Percentiles rank a stretch among this genome's conserved stretches.
Evolutionary conservation across 2,329 filamentous ascomycete genomes (phyloP).

Genomic region (Ophiostoma sp.): DNA sequence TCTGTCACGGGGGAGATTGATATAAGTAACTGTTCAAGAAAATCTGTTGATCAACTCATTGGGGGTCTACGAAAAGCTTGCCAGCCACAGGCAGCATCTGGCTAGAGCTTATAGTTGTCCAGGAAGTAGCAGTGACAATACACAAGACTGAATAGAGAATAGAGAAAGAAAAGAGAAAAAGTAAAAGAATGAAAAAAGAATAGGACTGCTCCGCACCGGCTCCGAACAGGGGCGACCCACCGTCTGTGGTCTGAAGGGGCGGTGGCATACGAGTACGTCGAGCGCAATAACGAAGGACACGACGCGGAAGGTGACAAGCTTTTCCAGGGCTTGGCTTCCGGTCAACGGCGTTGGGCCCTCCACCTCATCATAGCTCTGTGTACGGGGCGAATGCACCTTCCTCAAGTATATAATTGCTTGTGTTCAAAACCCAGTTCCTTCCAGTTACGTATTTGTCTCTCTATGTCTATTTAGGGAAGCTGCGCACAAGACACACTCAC

Average conservation of each 20-base stretch:
- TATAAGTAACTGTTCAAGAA: neutral
- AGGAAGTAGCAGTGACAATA: neutral
- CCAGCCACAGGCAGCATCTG: neutral
- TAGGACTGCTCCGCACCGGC: conserved; percentile 18
- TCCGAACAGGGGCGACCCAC: conserved; percentile 17
- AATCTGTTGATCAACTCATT: too few species aligned
- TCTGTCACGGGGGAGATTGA: neutral
- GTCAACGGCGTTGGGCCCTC: neutral
- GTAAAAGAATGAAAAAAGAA: neutral
- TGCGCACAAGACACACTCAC: too few species aligned
- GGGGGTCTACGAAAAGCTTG: neutral
- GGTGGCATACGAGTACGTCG: neutral
- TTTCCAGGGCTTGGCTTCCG: neutral
- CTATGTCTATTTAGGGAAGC: too few species aligned
- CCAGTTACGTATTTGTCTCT: too few species aligned
- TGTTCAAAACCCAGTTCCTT: too few species aligned
- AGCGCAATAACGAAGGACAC: neutral
- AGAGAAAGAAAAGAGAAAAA: neutral
- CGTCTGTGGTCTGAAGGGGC: neutral
- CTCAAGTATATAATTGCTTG: too few species aligned
- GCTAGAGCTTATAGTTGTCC: neutral
- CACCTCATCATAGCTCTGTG: neutral
- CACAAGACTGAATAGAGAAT: neutral
- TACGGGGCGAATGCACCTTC: too few species aligned
- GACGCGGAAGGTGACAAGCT: neutral